Evolutionary conservation across 805 yeast genomes (phyloP), one percentile per base, ranked within the genome.

Genomic region (Metschnikowia colocasiae): DNA sequence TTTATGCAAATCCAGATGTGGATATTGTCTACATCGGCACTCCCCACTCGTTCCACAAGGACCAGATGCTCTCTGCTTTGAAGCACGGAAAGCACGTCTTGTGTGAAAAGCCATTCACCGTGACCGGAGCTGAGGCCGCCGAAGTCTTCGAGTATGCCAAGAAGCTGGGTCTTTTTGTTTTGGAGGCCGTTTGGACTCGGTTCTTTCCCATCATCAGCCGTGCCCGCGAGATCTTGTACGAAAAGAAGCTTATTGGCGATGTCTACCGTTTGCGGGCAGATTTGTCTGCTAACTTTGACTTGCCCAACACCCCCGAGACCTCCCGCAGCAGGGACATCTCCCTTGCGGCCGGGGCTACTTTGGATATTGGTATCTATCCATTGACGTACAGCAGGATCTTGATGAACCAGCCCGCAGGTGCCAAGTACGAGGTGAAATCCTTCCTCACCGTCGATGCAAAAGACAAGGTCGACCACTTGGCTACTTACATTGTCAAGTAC

Each of bases 101-200:
- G 40, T 75, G 80, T 55, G 84, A 80, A 50, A 80, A 80, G 58
- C 80, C 83, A 6, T 63, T 78, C 53, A 73, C 80, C 2, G 69
- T 80, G 43, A 79, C 77, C 50, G 62, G 61, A 3, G 59, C 60
- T 18, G 81, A 80, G 46, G 69, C 79, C 6, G 53, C 62, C 25
- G 73, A 68, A 34, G 56, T 80, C 9, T 59, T 70, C 41, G 64
- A 58, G 1, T 64, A 71, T 39, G 85, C 85, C 3, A 64, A 65
- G 53, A 50, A 59, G 46, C 70, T 73, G 58, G 64, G 67, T 1
- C 56, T 70, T 41, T 78, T 75, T 50, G 62, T 81, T 31, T 75
- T 81, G 82, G 86, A 81, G 59, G 85, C 78, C 4, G 73, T 77
- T 44, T 79, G 83, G 83, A 73, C 82, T 4, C 66, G 80, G 41